Conservation (phyloP, 208 protist species). For the Acanthamoeba sp. region DNA sequence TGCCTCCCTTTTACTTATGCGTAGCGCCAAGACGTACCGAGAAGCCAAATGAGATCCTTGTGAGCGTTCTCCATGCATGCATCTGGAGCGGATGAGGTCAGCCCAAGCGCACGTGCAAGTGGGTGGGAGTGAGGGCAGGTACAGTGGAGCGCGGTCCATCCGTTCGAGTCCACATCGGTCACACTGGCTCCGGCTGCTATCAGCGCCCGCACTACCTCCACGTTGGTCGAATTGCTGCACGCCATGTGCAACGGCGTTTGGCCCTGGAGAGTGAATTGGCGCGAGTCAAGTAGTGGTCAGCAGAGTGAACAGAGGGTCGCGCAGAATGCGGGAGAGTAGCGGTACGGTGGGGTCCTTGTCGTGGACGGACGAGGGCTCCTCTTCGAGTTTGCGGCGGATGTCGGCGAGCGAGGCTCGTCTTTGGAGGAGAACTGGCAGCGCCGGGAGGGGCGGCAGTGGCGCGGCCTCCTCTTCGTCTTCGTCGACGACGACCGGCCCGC, state of each 20-base stretch:
- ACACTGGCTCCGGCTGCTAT: conserved; percentile 16
- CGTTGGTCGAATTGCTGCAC: neutral
- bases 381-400: conserved; percentile 40
- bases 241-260: conserved; percentile 49
- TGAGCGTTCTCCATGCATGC: conserved; percentile 47
- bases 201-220: conserved; percentile 30
- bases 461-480: neutral
- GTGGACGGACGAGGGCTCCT: conserved; percentile 30
- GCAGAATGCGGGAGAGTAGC: neutral
- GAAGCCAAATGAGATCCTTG: conserved; percentile 51
- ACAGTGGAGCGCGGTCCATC: conserved; percentile 49
- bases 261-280: neutral
- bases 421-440: neutral
- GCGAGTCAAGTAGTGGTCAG: too few species aligned
- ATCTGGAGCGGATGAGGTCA: too few species aligned
- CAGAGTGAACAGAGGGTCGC: too few species aligned
- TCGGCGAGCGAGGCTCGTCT: conserved; percentile 21
- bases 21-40: neutral
- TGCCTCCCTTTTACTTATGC: neutral
- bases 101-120: neutral
- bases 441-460: neutral
- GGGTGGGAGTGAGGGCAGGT: neutral
- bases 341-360: conserved; percentile 24
- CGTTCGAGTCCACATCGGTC: conserved; percentile 31
- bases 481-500: neutral